These are phyloP conservation scores for Agaricus bisporus DNA, from an alignment of 768 basidiomycete species.

Conservation along the genomic window DNA sequence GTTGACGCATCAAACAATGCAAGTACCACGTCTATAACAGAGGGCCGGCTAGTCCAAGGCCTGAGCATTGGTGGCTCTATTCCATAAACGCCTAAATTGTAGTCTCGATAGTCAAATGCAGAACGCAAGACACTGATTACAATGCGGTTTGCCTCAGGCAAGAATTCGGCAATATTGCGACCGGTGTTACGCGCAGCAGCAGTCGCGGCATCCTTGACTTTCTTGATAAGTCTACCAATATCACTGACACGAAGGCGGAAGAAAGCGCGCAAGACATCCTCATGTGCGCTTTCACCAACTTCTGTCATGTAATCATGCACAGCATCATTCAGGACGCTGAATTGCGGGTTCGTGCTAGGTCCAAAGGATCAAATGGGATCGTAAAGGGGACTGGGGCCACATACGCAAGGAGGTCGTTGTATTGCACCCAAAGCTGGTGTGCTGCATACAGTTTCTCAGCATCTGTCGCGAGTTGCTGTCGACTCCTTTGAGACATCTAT, in stretches of 20 bases:
- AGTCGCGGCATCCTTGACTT: conserved; percentile 45
- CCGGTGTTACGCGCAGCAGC: conserved; percentile 36
- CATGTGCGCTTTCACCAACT: conserved; percentile 45
- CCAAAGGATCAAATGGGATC: neutral
- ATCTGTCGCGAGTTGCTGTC: conserved; percentile 71
- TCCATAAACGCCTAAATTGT: conserved; percentile 72
- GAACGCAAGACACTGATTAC: conserved; percentile 64
- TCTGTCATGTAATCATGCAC: conserved; percentile 66
- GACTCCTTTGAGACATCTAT: conserved; percentile 76
- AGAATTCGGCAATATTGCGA: conserved; percentile 34
- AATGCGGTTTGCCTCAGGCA: conserved; percentile 66
- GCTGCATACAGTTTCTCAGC: conserved; percentile 84
- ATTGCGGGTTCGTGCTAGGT: conserved; percentile 45
- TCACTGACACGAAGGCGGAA: conserved; percentile 67
- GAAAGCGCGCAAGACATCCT: conserved; percentile 80
- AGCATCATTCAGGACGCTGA: conserved; percentile 63
- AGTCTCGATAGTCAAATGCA: conserved; percentile 68
- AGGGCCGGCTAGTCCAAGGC: conserved; percentile 78
- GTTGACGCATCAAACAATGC: conserved; percentile 68
- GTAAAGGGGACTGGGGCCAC: conserved; percentile 16
- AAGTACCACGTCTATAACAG: conserved; percentile 61
- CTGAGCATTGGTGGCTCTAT: conserved; percentile 62
- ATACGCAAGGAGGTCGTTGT: conserved; percentile 64
- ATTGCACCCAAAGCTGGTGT: conserved; percentile 73
- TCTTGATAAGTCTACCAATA: conserved; percentile 61